A percentile compares a stretch with the other conserved stretches of the same genome.
These are phyloP conservation scores for Brettanomyces naardenensis DNA, from an alignment of 805 yeast genomes.

Conservation along the genomic window DNA sequence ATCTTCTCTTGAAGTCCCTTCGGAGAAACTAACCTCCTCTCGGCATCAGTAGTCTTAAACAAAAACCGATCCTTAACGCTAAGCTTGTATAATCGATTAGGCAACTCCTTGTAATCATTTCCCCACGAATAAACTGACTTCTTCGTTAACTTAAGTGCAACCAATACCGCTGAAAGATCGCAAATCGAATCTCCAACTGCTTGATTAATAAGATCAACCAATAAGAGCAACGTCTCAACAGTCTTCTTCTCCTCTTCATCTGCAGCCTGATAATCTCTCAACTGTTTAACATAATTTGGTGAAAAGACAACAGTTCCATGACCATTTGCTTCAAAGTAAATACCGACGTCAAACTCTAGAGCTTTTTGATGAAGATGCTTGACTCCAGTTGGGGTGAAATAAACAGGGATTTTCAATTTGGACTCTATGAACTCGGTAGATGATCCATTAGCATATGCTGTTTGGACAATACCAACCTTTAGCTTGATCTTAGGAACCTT, in stretches of 20 bases:
- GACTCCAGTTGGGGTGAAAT: constrained; percentile 92
- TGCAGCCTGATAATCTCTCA: constrained; percentile 28
- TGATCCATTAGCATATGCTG: constrained; percentile 96
- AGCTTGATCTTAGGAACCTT: constrained; percentile 26
- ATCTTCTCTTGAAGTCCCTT: constrained; percentile 67
- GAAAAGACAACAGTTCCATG: constrained; percentile 93
- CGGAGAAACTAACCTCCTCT: constrained; percentile 72
- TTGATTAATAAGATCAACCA: constrained; percentile 78
- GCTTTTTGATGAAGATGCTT: constrained; percentile 95
- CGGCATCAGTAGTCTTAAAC: constrained; percentile 87
- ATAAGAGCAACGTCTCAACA: constrained; percentile 44
- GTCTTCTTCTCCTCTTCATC: constrained; percentile 40
- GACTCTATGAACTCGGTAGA: constrained; percentile 67
- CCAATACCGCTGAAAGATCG: constrained; percentile 75
- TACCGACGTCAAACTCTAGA: constrained; percentile 76
- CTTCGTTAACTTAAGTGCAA: constrained; percentile 43
- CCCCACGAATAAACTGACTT: constrained; percentile 65
- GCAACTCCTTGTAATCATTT: constrained; percentile 69
- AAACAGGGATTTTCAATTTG: constrained; percentile 63
- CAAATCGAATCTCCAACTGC: constrained; percentile 98
- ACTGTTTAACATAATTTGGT: constrained; percentile 36
- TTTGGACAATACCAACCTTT: constrained; percentile 78
- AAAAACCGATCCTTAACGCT: constrained; percentile 72
- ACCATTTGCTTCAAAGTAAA: constrained; percentile 98
- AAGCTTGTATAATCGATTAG: constrained; percentile 77